These are phyloP conservation scores for Phyllachora maydis DNA, from an alignment of 2,329 filamentous ascomycete species.

Conservation along the genomic window DNA sequence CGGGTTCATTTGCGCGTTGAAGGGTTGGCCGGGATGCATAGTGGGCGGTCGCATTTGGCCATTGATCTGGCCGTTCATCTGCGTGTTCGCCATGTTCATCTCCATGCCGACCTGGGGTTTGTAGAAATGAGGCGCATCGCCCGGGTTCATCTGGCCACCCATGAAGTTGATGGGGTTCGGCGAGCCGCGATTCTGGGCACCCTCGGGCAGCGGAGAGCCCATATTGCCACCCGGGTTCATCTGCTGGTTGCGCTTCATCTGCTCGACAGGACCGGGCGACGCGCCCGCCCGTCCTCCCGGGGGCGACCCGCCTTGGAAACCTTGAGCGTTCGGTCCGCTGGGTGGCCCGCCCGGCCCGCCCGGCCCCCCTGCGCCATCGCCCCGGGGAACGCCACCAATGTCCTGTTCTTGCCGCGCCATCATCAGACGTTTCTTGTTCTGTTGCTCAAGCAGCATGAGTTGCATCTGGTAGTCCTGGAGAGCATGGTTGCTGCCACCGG, in stretches of 20 bases:
- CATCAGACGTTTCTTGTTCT: conserved; percentile 71
- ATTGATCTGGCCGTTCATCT: conserved; percentile 38
- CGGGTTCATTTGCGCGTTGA: conserved; percentile 36
- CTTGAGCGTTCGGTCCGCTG: conserved; percentile 35
- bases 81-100: conserved; percentile 32
- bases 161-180: conserved; percentile 43
- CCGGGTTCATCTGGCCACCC: conserved; percentile 39
- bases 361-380: conserved; percentile 26
- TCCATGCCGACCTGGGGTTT: conserved; percentile 32
- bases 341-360: conserved; percentile 30
- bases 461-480: conserved; percentile 83
- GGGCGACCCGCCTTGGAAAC: conserved; percentile 49
- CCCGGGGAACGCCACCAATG: conserved; percentile 24
- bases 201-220: conserved; percentile 49
- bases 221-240: conserved; percentile 43
- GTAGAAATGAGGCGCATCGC: conserved; percentile 31
- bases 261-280: conserved; percentile 58
- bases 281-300: conserved; percentile 47
- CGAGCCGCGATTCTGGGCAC: conserved; percentile 39
- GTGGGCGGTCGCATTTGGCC: conserved; percentile 47
- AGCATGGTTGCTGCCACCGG: conserved; percentile 50
- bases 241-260: conserved; percentile 62
- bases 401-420: conserved; percentile 72
- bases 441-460: conserved; percentile 68
- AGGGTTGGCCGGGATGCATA: conserved; percentile 38